Conservation (phyloP, 2,329 filamentous ascomycete genomes). For the Cladosporium austrohemisphaericum region DNA sequence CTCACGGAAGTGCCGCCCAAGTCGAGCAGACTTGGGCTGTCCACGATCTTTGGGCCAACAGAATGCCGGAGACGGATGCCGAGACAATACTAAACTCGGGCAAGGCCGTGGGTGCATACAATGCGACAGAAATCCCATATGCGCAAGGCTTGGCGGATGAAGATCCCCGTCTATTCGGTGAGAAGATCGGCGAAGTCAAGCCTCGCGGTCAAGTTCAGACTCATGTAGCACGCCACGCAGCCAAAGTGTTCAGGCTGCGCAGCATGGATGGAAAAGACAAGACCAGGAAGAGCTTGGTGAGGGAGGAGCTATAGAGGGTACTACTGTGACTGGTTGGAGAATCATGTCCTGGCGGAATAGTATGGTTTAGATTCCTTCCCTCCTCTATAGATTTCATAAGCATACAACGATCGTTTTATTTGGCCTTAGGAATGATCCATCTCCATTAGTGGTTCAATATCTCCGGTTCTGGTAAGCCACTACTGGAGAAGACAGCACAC, state of each 20-base stretch:
- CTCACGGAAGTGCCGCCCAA: constrained; percentile 38
- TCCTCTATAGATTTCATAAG: too few species aligned
- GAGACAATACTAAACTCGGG: constrained; percentile 27
- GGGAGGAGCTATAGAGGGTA: not conserved
- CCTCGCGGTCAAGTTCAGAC: not conserved
- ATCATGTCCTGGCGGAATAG: too few species aligned
- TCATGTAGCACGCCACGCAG: constrained; percentile 4
- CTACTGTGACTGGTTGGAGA: too few species aligned
- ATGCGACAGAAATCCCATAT: constrained; percentile 4
- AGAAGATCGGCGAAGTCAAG: not conserved
- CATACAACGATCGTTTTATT: too few species aligned
- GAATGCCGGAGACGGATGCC: constrained; percentile 49
- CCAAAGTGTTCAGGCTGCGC: constrained; percentile 6
- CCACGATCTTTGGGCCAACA: constrained; percentile 53
- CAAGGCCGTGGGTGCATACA: not conserved
- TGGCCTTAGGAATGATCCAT: too few species aligned
- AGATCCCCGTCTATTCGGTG: constrained; percentile 10
- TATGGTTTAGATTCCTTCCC: too few species aligned
- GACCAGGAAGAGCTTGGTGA: constrained; percentile 9
- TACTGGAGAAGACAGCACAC: too few species aligned
- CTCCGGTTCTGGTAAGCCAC: too few species aligned
- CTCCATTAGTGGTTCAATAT: too few species aligned
- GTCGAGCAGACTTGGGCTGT: constrained; percentile 48
- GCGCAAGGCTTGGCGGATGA: constrained; percentile 4
- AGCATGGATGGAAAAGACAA: constrained; percentile 10